Conservation (phyloP, 208 protist species). For the Trypanosoma congolense region DNA sequence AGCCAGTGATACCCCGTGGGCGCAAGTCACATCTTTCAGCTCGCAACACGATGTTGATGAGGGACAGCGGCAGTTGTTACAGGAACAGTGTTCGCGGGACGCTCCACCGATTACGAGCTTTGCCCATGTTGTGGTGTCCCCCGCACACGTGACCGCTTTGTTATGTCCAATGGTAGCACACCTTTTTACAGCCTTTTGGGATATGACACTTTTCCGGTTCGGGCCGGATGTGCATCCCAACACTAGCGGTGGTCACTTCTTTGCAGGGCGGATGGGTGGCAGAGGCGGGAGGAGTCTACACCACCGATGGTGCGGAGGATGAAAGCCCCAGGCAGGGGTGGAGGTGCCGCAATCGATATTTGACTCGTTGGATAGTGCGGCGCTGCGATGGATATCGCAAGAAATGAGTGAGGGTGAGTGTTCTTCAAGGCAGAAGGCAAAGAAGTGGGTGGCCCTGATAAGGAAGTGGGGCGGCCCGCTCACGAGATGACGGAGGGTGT, state of each 20-base stretch:
- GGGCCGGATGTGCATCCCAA: background rate
- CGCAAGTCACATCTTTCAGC: conserved; percentile 6
- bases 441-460: background rate
- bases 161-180: conserved; percentile 59
- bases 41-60: conserved; percentile 1
- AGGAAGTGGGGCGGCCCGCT: background rate
- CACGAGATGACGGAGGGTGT: conserved; percentile 18
- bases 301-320: background rate
- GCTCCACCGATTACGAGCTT: conserved; percentile 11
- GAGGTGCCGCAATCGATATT: background rate
- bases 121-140: conserved; percentile 20
- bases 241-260: background rate
- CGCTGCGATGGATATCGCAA: conserved; percentile 10
- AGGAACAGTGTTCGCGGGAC: conserved; percentile 4
- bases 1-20: conserved; percentile 17
- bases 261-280: background rate
- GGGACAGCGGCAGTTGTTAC: background rate
- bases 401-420: conserved; percentile 16
- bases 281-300: conserved; percentile 1
- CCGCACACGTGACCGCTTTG: conserved; percentile 61
- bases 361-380: background rate
- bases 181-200: conserved; percentile 38
- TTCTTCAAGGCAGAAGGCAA: background rate
- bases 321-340: background rate
- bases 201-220: conserved; percentile 6